Evolutionary conservation across 1,139 yeast genomes (phyloP), one percentile per base, ranked within the genome.

Genomic region (Meyerozyma carpophila): DNA sequence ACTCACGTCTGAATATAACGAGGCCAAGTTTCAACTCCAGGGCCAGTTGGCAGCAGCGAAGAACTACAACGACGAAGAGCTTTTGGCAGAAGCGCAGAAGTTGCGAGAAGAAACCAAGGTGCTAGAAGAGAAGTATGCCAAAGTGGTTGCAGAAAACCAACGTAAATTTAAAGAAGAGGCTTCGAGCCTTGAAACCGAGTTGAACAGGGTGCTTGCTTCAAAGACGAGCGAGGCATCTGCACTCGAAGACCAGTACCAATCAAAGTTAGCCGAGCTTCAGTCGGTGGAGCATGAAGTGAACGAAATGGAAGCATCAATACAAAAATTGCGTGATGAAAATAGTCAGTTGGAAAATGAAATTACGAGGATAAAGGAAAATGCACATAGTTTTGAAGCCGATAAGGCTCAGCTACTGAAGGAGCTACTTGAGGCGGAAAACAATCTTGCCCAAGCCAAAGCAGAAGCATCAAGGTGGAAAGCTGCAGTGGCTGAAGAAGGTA

Each of bases 21-120:
- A 68, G 36, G 48, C 66, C 31, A 62, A 61, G 40, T 65, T 60
- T 46, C 64, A 66, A 42, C 51, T 71, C 44, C 53, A 58, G 31
- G 54, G 62, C 39, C 71, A 70, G 45, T 47, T 70, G 8, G 53
- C 57, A 24, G 47, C 50, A 1, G 70, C 68, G 2, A 49, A 51
- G 40, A 46, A 49, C 2, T 67, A 55, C 47, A 59, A 61, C 34
- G 70, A 66, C 43, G 55, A 56, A 14, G 59, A 55, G 25, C 43
- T 55, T 3, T 18, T 51, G 9, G 43, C 49, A 6, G 56, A 54
- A 13, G 56, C 66, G 14, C 44, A 48, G 5, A 39, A 37, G 4
- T 48, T 66, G n/a, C 47, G 53, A 24, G 29, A 32, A 2, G 46
- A 52, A 27, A 45, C 49, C 14, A 41, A 46, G 4, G 37, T 44